A percentile compares a stretch with the other conserved stretches of the same genome.
phyloP scores from a whole-genome alignment of 2,329 filamentous ascomycete genomes.

The Didymella exigua region DNA sequence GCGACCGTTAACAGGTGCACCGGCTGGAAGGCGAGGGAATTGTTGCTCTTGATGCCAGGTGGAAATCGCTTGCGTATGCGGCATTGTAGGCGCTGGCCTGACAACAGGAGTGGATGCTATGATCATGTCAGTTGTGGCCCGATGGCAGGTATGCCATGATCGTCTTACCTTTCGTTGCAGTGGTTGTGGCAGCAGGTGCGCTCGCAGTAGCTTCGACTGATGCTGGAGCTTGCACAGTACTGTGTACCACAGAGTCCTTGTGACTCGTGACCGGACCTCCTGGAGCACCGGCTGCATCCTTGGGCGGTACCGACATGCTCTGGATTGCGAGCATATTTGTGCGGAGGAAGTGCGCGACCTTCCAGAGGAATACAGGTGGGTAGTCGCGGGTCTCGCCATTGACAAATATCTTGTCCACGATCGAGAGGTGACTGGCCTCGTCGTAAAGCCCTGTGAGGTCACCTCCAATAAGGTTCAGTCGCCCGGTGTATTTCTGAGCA shows the following conservation, averaged over 20 bases:
- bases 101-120: slow-evolving; percentile 12
- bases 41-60: background rate
- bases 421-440: slow-evolving; percentile 20
- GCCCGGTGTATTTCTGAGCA: slow-evolving; percentile 27
- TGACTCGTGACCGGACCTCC: background rate
- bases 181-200: background rate
- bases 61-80: background rate
- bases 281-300: background rate
- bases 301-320: background rate
- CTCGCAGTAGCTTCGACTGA: background rate
- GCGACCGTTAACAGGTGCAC: slow-evolving; percentile 1
- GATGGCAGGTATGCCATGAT: slow-evolving; percentile 1
- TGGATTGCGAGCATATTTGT: slow-evolving; percentile 15
- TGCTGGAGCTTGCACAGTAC: background rate
- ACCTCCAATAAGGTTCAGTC: slow-evolving; percentile 23
- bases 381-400: slow-evolving; percentile 28
- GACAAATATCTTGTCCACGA: slow-evolving; percentile 40
- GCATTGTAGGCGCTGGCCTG: background rate
- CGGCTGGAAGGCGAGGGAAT: background rate
- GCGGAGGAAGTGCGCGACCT: slow-evolving; percentile 35
- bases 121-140: slow-evolving; percentile 14
- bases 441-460: slow-evolving; percentile 27
- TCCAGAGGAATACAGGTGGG: slow-evolving; percentile 40
- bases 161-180: slow-evolving; percentile 16
- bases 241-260: background rate